Conservation (phyloP, 768 basidiomycete genomes). For the Cyclocybe cylindracea region DNA sequence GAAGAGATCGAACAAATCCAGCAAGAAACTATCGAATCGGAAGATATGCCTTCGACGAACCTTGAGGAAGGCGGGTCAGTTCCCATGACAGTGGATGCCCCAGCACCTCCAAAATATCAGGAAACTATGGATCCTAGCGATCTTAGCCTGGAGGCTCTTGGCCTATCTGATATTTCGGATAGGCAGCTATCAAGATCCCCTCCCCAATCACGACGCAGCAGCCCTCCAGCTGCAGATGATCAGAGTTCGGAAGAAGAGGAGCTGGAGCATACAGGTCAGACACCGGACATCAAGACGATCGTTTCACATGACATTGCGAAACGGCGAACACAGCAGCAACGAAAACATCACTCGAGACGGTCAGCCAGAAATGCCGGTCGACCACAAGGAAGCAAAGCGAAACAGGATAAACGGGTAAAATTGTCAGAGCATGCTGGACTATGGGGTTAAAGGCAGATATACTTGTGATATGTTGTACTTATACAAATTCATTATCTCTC, state of each 20-base stretch:
- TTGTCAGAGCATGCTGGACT: conserved; percentile 52
- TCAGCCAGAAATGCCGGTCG: conserved; percentile 63
- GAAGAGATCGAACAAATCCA: conserved; percentile 12
- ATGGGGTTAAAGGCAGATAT: conserved; percentile 49
- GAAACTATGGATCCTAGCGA: conserved; percentile 4
- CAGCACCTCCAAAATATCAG: neutral
- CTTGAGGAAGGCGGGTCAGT: neutral
- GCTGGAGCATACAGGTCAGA: conserved; percentile 33
- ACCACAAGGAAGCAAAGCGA: conserved; percentile 82
- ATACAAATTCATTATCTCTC: neutral
- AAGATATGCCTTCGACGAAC: conserved; percentile 18
- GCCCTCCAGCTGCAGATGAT: conserved; percentile 33
- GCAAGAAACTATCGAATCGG: conserved; percentile 30
- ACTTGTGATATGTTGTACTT: neutral
- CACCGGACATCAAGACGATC: conserved; percentile 50
- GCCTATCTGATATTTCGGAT: conserved; percentile 26
- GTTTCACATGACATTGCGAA: conserved; percentile 65
- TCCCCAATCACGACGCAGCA: conserved; percentile 49
- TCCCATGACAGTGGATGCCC: neutral
- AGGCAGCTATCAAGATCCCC: conserved; percentile 49
- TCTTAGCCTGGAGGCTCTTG: conserved; percentile 22
- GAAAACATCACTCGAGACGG: conserved; percentile 80
- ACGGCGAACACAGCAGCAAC: conserved; percentile 59
- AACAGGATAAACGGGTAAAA: conserved; percentile 70
- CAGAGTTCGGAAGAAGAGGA: conserved; percentile 33